Conservation (phyloP, 371 early-diverging fungal genomes). For the Thermomucor indicae-seudaticae region DNA sequence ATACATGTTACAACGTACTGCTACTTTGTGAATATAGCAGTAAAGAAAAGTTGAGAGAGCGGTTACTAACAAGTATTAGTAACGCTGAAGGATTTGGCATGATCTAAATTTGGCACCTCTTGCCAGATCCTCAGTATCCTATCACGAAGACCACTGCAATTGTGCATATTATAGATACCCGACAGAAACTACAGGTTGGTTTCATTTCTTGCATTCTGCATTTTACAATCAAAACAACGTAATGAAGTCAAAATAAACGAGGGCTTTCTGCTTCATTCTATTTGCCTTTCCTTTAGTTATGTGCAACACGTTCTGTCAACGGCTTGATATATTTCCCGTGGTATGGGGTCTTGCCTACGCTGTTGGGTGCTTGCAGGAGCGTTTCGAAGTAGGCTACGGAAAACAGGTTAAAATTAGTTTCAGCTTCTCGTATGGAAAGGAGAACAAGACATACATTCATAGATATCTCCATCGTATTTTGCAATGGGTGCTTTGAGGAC, state of each 20-base stretch:
- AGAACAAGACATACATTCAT: constrained; percentile 27
- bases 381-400: constrained; percentile 39
- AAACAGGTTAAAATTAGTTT: neutral
- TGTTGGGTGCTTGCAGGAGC: constrained; percentile 26
- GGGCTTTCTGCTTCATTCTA: too few relatives aligned
- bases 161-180: too few relatives aligned
- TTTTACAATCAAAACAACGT: too few relatives aligned
- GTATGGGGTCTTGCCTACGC: constrained; percentile 30
- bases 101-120: constrained; percentile 23
- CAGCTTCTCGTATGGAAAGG: neutral
- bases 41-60: constrained; percentile 72
- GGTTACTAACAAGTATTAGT: constrained; percentile 79
- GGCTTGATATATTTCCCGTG: constrained; percentile 40
- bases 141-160: too few relatives aligned
- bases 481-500: constrained; percentile 64
- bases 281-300: neutral
- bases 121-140: neutral
- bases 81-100: constrained; percentile 91
- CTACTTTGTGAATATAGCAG: constrained; percentile 86
- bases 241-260: too few relatives aligned
- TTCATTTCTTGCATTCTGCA: too few relatives aligned
- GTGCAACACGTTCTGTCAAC: constrained; percentile 16
- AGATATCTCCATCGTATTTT: constrained; percentile 62
- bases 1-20: constrained; percentile 92
- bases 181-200: too few relatives aligned